These are phyloP conservation scores for Diospyros kaki DNA, from an alignment of 148 eudicot species.

Conservation along the genomic window DNA sequence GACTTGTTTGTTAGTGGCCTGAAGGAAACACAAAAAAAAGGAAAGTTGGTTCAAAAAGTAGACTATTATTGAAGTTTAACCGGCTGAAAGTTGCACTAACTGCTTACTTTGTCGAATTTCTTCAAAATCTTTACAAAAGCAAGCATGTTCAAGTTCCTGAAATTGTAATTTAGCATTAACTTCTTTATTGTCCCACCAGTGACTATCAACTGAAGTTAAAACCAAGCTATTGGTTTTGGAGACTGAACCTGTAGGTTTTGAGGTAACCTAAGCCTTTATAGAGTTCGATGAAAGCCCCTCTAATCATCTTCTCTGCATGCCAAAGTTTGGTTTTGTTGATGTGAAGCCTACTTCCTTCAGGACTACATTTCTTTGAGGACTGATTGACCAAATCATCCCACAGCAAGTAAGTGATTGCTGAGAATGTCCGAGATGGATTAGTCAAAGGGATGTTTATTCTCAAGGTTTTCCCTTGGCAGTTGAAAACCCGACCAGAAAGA, in stretches of 20 bases:
- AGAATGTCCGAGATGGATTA: conserved; percentile 71
- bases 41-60: conserved; percentile 2
- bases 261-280: conserved; percentile 87
- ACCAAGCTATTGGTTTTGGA: not conserved
- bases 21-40: conserved; percentile 22
- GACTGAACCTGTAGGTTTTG: conserved; percentile 68
- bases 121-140: conserved; percentile 85
- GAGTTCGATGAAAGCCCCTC: conserved; percentile 86
- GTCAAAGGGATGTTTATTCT: conserved; percentile 84
- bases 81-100: conserved; percentile 1
- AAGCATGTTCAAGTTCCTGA: conserved; percentile 95
- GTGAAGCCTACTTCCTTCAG: conserved; percentile 51
- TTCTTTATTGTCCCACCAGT: not conserved
- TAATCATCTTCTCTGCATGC: conserved; percentile 92
- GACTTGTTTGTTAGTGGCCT: conserved; percentile 84
- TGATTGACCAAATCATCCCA: conserved; percentile 71
- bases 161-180: conserved; percentile 14
- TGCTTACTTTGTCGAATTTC: conserved; percentile 91
- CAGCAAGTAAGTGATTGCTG: conserved; percentile 68
- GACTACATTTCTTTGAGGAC: conserved; percentile 59
- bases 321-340: conserved; percentile 69
- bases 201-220: conserved; percentile 1
- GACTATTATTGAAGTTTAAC: not conserved
- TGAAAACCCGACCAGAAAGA: conserved; percentile 39
- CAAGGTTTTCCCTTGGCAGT: conserved; percentile 59